phyloP scores from a whole-genome alignment of 108 stramenopile genomes.

The Cyclotella choctawhatcheeana region DNA sequence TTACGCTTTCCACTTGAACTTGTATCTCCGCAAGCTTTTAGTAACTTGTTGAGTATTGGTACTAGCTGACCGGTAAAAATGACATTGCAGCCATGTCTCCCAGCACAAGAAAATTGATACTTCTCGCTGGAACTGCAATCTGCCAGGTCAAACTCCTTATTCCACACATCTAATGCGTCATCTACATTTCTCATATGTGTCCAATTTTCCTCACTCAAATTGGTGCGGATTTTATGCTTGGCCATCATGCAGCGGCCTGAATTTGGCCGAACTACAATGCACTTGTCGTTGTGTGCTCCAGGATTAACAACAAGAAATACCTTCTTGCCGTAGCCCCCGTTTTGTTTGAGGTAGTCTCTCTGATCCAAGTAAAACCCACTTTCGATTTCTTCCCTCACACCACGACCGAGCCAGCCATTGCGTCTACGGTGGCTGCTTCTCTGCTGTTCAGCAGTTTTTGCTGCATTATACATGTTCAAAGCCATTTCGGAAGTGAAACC shows the following conservation, averaged over 20 bases:
- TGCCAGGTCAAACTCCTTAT: no score
- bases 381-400: background rate
- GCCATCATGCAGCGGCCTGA: background rate
- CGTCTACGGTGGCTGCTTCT: background rate
- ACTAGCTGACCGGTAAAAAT: slow-evolving; percentile 33
- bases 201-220: no score
- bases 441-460: background rate
- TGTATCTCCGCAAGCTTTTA: background rate
- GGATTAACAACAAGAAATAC: slow-evolving; percentile 32
- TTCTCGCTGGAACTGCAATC: slow-evolving; percentile 15
- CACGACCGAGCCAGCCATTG: slow-evolving; percentile 1
- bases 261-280: slow-evolving; percentile 37
- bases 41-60: slow-evolving; percentile 48
- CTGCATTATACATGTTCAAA: slow-evolving; percentile 30
- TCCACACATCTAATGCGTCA: no score
- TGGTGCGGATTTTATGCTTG: slow-evolving; percentile 1
- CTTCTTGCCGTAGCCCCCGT: slow-evolving; percentile 19
- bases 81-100: slow-evolving; percentile 7
- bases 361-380: slow-evolving; percentile 38
- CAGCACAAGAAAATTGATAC: slow-evolving; percentile 32
- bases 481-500: slow-evolving; percentile 34
- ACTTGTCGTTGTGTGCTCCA: slow-evolving; percentile 14
- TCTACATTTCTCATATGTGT: no score
- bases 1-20: background rate
- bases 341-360: slow-evolving; percentile 18